phyloP scores from a whole-genome alignment of 1,139 yeast genomes.

The Yarrowia galli region DNA sequence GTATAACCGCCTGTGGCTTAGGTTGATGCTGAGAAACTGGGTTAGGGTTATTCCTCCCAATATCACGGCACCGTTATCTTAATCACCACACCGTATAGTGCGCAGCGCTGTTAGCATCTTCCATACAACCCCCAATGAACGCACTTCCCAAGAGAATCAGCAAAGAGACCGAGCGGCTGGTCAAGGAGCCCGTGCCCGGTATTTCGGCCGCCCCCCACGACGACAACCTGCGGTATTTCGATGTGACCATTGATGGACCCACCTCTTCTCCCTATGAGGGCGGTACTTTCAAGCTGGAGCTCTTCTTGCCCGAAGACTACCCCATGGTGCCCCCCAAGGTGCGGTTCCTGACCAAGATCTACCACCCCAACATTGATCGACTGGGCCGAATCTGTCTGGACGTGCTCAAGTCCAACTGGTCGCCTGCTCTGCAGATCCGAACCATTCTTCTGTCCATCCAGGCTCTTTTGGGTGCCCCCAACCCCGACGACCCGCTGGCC shows the following conservation, averaged over 20 bases:
- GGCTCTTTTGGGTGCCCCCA: slow-evolving; percentile 93
- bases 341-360: slow-evolving; percentile 87
- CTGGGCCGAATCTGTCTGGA: slow-evolving; percentile 95
- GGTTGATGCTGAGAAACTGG: background rate
- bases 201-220: slow-evolving; percentile 92
- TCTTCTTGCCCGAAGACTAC: slow-evolving; percentile 86
- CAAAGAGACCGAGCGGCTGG: slow-evolving; percentile 90
- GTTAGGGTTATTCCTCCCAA: slow-evolving; percentile 22
- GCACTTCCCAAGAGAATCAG: slow-evolving; percentile 80
- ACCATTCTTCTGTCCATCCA: slow-evolving; percentile 93
- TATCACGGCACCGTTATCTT: slow-evolving; percentile 18
- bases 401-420: slow-evolving; percentile 89
- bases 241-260: slow-evolving; percentile 91
- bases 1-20: slow-evolving; percentile 9
- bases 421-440: slow-evolving; percentile 96
- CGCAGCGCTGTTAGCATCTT: slow-evolving; percentile 6
- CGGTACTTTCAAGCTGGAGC: slow-evolving; percentile 77
- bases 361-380: slow-evolving; percentile 96
- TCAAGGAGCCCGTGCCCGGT: slow-evolving; percentile 96
- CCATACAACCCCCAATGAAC: slow-evolving; percentile 30
- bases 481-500: slow-evolving; percentile 98
- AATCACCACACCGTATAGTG: background rate
- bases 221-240: slow-evolving; percentile 89
- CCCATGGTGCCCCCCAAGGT: slow-evolving; percentile 96
- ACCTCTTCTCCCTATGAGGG: slow-evolving; percentile 80